Percentiles rank a stretch among this genome's conserved stretches.
These are phyloP conservation scores for Yarrowia porcina DNA, from an alignment of 805 yeast genomes.

Conservation along the genomic window DNA sequence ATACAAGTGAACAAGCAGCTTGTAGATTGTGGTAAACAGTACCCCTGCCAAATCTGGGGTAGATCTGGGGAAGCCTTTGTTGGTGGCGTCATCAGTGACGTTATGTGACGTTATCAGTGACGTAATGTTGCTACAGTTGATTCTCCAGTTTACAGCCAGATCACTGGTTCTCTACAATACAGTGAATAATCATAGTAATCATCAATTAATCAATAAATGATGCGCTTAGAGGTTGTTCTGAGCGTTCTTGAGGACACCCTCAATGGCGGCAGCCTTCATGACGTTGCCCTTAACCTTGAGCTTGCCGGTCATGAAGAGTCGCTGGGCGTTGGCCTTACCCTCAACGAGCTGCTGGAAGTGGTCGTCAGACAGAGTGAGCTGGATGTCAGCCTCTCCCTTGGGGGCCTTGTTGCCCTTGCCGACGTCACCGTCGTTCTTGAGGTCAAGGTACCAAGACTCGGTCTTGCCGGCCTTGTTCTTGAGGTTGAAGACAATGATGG, in stretches of 20 bases:
- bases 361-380: conserved; percentile 59
- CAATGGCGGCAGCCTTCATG: conserved; percentile 82
- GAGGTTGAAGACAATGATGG: conserved; percentile 63
- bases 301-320: conserved; percentile 78
- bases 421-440: conserved; percentile 56
- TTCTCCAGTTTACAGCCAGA: no score
- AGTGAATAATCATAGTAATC: conserved; percentile 8
- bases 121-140: no score
- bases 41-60: no score
- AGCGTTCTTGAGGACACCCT: conserved; percentile 59
- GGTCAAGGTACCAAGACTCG: conserved; percentile 65
- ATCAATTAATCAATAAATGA: conserved; percentile 20
- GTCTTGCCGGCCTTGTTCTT: conserved; percentile 58
- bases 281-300: conserved; percentile 85
- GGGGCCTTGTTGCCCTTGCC: conserved; percentile 43
- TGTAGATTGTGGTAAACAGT: no score
- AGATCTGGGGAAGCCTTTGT: no score
- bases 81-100: no score
- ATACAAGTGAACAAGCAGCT: no score
- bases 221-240: conserved; percentile 45
- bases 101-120: no score
- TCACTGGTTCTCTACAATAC: no score
- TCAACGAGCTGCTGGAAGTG: conserved; percentile 67
- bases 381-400: conserved; percentile 56
- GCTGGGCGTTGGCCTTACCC: conserved; percentile 83